Percentiles rank a stretch among this genome's conserved stretches.
phyloP scores from a whole-genome alignment of 2,329 filamentous ascomycete species.

The Cadophora malorum region DNA sequence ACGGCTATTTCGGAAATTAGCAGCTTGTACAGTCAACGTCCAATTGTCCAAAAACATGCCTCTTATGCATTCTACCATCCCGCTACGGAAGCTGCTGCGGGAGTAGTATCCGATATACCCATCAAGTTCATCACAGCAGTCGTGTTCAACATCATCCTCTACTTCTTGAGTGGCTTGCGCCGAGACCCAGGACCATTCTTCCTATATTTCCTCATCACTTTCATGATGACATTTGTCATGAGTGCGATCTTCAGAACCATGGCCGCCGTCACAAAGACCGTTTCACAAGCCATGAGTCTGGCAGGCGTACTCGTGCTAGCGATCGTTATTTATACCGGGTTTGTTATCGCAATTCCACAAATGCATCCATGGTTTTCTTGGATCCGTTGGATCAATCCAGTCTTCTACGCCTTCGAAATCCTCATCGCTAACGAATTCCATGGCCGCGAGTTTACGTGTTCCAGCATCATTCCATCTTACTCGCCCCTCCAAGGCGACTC shows the following conservation, averaged over 20 bases:
- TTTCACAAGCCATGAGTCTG: conserved; percentile 68
- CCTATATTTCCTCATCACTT: conserved; percentile 64
- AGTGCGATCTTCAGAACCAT: conserved; percentile 71
- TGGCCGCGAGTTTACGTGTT: conserved; percentile 75
- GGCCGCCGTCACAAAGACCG: conserved; percentile 74
- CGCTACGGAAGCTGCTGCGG: conserved; percentile 84
- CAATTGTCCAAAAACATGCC: conserved; percentile 89
- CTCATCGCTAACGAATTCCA: conserved; percentile 85
- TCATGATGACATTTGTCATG: conserved; percentile 59
- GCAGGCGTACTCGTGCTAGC: conserved; percentile 56
- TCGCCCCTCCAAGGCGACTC: conserved; percentile 48
- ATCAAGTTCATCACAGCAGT: conserved; percentile 79
- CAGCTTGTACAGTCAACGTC: conserved; percentile 80
- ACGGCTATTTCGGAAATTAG: conserved; percentile 70
- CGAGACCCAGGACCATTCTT: conserved; percentile 78
- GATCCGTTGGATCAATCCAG: conserved; percentile 68
- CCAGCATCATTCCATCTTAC: conserved; percentile 40
- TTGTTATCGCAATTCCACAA: conserved; percentile 51
- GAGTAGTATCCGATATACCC: conserved; percentile 85
- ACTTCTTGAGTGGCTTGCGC: conserved; percentile 82
- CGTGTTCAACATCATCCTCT: conserved; percentile 80
- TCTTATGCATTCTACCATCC: conserved; percentile 91
- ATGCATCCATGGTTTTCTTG: conserved; percentile 85
- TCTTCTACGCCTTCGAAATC: conserved; percentile 81
- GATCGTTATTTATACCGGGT: conserved; percentile 49